A percentile compares a stretch with the other conserved stretches of the same genome.
phyloP scores from a whole-genome alignment of 225 moss, liverwort and hornwort genomes.

The Thuidium tamariscinum region DNA sequence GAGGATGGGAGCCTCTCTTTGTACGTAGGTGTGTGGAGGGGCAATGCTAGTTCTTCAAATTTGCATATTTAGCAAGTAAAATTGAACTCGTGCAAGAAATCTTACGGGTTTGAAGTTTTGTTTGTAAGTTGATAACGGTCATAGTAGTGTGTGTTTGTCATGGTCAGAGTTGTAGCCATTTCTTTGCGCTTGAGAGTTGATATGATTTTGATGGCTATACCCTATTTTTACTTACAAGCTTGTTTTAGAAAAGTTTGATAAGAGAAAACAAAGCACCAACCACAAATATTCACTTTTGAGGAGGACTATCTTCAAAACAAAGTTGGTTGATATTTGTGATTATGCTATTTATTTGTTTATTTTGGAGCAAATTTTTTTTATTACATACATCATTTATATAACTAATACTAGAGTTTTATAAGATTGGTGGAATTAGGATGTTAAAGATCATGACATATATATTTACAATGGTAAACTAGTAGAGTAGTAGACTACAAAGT shows the following conservation, averaged over 20 bases:
- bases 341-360: no score
- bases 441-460: no score
- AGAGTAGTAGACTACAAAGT: no score
- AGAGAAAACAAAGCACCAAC: background rate
- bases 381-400: no score
- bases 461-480: no score
- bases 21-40: no score
- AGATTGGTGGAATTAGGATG: background rate
- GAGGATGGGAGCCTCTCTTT: no score
- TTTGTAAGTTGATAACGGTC: background rate
- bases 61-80: background rate
- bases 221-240: accelerated
- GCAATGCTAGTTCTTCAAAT: background rate
- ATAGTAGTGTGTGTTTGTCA: no score
- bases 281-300: background rate
- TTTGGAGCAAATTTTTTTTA: no score
- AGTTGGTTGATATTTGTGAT: no score
- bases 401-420: accelerated
- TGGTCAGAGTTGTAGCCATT: background rate
- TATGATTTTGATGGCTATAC: accelerated
- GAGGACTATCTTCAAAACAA: no score
- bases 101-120: accelerated
- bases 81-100: accelerated
- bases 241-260: background rate
- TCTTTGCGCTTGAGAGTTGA: background rate